phyloP scores from a whole-genome alignment of 352 stramenopile species.

The Phytophthora pseudosyringae region DNA sequence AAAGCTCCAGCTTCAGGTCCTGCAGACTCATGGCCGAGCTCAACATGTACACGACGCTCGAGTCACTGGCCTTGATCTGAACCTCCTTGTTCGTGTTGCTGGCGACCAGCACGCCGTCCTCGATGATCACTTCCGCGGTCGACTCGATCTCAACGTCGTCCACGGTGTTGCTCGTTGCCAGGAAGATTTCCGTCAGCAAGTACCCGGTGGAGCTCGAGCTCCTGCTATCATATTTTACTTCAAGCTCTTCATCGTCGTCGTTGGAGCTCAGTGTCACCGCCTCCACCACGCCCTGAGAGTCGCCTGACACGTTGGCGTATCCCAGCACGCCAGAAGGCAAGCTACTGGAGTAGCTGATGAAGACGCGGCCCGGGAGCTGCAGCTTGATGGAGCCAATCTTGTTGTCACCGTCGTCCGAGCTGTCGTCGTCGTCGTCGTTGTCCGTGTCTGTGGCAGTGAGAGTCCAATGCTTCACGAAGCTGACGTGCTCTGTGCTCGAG shows the following conservation, averaged over 20 bases:
- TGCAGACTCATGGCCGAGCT: conserved; percentile 29
- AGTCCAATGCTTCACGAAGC: conserved; percentile 40
- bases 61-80: conserved; percentile 30
- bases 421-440: conserved; percentile 25
- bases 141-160: conserved; percentile 29
- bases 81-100: conserved; percentile 32
- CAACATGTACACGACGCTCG: conserved; percentile 30
- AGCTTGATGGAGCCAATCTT: conserved; percentile 37
- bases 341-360: conserved; percentile 32
- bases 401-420: conserved; percentile 28
- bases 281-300: conserved; percentile 26
- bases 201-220: conserved; percentile 13
- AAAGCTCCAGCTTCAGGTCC: conserved; percentile 33
- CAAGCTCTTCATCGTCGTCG: conserved; percentile 33
- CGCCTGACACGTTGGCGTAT: conserved; percentile 40
- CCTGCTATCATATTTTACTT: conserved; percentile 27
- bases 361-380: conserved; percentile 31
- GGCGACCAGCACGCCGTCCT: conserved; percentile 28
- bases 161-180: conserved; percentile 29
- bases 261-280: conserved; percentile 23
- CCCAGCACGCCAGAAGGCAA: conserved; percentile 28
- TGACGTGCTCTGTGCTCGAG: conserved; percentile 26
- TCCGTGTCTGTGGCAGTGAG: conserved; percentile 21
- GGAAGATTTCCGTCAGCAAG: conserved; percentile 39
- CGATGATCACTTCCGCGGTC: conserved; percentile 28